A percentile compares a stretch with the other conserved stretches of the same genome.
Evolutionary conservation across 2,329 filamentous ascomycete species (phyloP).

Genomic region (Pseudogymnoascus sp.): DNA sequence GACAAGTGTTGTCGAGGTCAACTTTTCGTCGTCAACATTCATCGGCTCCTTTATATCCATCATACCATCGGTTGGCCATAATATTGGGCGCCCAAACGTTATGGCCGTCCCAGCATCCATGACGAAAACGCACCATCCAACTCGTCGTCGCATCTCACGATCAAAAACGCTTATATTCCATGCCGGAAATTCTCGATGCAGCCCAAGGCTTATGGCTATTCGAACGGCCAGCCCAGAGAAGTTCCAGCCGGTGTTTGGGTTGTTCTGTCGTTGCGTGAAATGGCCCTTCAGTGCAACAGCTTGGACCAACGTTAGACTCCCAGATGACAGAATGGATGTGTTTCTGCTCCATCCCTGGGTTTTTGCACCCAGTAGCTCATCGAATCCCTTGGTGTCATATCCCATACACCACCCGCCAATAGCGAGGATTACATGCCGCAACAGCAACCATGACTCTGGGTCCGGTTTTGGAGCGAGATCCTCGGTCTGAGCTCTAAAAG

Average conservation of each 20-base stretch:
- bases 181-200: constrained; percentile 37
- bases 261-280: constrained; percentile 41
- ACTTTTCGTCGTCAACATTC: constrained; percentile 29
- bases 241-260: constrained; percentile 43
- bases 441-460: constrained; percentile 30
- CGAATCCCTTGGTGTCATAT: constrained; percentile 24
- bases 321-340: constrained; percentile 29
- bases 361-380: constrained; percentile 28
- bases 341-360: constrained; percentile 26
- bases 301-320: constrained; percentile 30
- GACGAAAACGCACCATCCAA: constrained; percentile 37
- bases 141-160: constrained; percentile 33
- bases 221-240: constrained; percentile 41
- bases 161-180: constrained; percentile 30
- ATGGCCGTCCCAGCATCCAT: constrained; percentile 41
- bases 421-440: constrained; percentile 32
- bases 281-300: constrained; percentile 31
- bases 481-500: constrained; percentile 36
- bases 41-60: constrained; percentile 30
- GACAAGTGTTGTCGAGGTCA: neutral
- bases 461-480: constrained; percentile 28
- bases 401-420: constrained; percentile 32
- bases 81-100: constrained; percentile 36
- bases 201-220: constrained; percentile 41
- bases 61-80: constrained; percentile 24